Evolutionary conservation across 179 eudicot genomes (phyloP).

Genomic region (Corrigiola litoralis): DNA sequence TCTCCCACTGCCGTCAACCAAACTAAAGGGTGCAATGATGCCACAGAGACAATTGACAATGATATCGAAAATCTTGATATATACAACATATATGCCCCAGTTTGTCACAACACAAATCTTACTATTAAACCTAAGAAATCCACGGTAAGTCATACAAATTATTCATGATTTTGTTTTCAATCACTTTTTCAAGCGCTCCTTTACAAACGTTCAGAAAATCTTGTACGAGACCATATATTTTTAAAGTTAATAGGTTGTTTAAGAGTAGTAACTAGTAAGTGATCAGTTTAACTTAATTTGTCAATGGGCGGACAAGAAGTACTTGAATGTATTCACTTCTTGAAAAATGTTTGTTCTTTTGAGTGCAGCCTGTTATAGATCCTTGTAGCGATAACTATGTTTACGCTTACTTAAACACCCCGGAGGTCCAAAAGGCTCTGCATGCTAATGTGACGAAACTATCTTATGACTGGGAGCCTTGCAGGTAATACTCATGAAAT

Average conservation of each 20-base stretch:
- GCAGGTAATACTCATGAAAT: conserved; percentile 33
- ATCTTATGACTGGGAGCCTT: conserved; percentile 42
- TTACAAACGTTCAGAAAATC: too few species aligned
- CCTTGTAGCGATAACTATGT: conserved; percentile 56
- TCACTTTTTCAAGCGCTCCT: too few species aligned
- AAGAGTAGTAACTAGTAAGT: too few species aligned
- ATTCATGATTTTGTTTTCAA: too few species aligned
- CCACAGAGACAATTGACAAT: conserved; percentile 13
- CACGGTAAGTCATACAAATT: conserved; percentile 25
- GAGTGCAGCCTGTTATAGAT: conserved; percentile 41
- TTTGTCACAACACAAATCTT: conserved; percentile 28
- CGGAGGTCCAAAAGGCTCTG: conserved; percentile 52
- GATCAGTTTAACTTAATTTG: too few species aligned
- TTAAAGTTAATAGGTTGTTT: too few species aligned
- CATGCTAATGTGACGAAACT: conserved; percentile 45
- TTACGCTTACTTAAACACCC: conserved; percentile 41
- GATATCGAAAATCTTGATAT: conserved; percentile 30
- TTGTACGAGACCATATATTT: too few species aligned
- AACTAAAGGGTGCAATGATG: conserved; percentile 24
- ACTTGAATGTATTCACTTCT: too few species aligned
- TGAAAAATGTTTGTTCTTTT: not conserved
- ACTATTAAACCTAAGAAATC: conserved; percentile 24
- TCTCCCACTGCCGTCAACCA: conserved; percentile 23
- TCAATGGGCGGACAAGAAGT: too few species aligned
- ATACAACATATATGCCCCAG: conserved; percentile 69